Conservation (phyloP, 2,329 filamentous ascomycete genomes). For the Aspergillaceae sp. region DNA sequence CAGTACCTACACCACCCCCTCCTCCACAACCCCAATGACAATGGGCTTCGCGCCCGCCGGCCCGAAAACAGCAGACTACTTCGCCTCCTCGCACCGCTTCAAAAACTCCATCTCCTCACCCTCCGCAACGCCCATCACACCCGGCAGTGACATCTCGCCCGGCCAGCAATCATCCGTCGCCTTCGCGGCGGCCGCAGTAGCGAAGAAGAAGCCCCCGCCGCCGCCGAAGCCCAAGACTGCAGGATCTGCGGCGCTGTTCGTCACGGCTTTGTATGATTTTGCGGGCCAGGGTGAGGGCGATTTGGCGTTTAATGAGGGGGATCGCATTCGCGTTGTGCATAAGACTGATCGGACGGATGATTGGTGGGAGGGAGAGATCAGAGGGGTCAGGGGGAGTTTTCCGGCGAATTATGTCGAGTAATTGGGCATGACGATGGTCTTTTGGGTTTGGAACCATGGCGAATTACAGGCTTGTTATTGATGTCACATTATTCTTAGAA, state of each 20-base stretch:
- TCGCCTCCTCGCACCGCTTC: constrained; percentile 15
- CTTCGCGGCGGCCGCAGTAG: constrained; percentile 8
- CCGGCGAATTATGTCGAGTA: constrained; percentile 71
- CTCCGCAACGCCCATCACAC: neutral
- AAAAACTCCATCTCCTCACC: neutral
- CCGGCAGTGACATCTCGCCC: constrained; percentile 13
- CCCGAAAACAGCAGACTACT: constrained; percentile 29
- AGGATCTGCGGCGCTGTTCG: constrained; percentile 37
- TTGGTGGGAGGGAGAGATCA: constrained; percentile 78
- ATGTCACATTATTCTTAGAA: too few species aligned
- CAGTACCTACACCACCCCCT: neutral
- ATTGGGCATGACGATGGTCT: neutral
- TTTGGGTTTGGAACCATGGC: too few species aligned
- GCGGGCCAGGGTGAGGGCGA: constrained; percentile 61
- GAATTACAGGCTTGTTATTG: too few species aligned
- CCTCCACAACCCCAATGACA: neutral
- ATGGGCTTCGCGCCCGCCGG: constrained; percentile 8
- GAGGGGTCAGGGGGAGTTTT: constrained; percentile 61
- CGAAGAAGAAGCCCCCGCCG: constrained; percentile 65
- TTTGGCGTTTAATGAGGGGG: constrained; percentile 65
- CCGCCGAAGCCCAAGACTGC: constrained; percentile 46
- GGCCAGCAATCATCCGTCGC: neutral
- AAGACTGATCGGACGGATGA: constrained; percentile 73
- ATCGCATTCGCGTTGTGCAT: constrained; percentile 66
- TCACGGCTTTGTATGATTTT: constrained; percentile 69